Conservation (phyloP, 306 rosid species). For the Lathyrus oleraceus region DNA sequence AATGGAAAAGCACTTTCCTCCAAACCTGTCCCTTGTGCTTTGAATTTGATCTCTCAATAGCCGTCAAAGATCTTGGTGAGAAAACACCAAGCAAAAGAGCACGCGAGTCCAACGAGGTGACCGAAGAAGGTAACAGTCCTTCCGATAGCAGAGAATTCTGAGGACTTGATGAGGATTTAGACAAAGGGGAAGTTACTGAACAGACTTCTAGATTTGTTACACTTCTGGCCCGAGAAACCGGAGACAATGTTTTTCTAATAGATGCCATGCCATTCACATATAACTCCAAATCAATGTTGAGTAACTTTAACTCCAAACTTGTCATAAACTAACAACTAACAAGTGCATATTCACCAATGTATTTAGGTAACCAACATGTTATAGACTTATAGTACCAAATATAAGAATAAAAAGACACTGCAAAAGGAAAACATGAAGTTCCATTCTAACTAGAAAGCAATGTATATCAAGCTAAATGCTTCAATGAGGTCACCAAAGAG, state of each 20-base stretch:
- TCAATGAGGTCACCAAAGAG: no score
- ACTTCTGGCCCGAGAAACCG: slow-evolving; percentile 65
- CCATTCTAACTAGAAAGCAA: not conserved
- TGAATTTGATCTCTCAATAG: slow-evolving; percentile 63
- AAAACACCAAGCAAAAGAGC: slow-evolving; percentile 52
- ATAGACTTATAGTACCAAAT: no score
- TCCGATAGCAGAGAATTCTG: slow-evolving; percentile 46
- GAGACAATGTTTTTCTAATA: slow-evolving; percentile 80
- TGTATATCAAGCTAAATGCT: no score
- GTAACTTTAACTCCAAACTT: slow-evolving; percentile 1
- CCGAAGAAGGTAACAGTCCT: slow-evolving; percentile 50
- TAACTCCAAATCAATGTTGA: slow-evolving; percentile 30
- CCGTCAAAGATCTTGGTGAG: slow-evolving; percentile 58
- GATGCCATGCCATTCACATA: slow-evolving; percentile 76
- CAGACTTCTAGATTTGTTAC: slow-evolving; percentile 56
- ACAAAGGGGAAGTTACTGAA: slow-evolving; percentile 79
- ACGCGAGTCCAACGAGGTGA: slow-evolving; percentile 47
- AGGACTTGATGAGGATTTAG: slow-evolving; percentile 62
- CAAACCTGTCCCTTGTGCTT: slow-evolving; percentile 56
- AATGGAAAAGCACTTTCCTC: slow-evolving; percentile 71
- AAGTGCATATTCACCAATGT: not conserved
- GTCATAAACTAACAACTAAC: slow-evolving; percentile 5
- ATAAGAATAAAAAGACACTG: no score
- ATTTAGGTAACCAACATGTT: no score
- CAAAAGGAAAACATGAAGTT: no score